Conservation (phyloP, 352 stramenopile genomes). For the Globisporangium cederbergense region DNA sequence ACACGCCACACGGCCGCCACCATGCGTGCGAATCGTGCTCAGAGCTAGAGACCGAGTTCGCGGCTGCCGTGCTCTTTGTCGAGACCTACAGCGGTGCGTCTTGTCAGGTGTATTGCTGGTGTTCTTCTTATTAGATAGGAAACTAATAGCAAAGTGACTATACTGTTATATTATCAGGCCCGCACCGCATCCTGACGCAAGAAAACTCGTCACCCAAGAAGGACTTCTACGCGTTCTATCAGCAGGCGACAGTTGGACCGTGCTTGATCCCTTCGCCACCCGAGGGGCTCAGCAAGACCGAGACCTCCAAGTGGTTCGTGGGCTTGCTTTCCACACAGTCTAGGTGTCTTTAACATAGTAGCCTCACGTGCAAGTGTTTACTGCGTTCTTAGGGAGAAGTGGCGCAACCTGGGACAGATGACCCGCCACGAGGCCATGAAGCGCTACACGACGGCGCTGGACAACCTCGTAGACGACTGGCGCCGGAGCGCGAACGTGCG, state of each 20-base stretch:
- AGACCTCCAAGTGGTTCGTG: conserved; percentile 49
- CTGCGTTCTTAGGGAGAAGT: conserved; percentile 48
- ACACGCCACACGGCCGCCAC: conserved; percentile 18
- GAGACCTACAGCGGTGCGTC: conserved; percentile 63
- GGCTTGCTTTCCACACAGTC: neutral
- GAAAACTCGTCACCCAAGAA: conserved; percentile 72
- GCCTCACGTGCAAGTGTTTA: neutral
- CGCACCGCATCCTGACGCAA: conserved; percentile 73
- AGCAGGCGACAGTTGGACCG: conserved; percentile 64
- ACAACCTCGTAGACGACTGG: conserved; percentile 84
- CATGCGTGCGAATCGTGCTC: conserved; percentile 44
- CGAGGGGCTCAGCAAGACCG: conserved; percentile 40
- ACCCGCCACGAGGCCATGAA: conserved; percentile 78
- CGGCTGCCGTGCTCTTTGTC: conserved; percentile 70
- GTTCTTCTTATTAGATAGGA: neutral
- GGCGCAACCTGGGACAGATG: conserved; percentile 60
- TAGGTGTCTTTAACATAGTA: neutral
- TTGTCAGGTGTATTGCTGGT: neutral
- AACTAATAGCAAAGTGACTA: neutral
- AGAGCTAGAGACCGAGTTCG: conserved; percentile 72
- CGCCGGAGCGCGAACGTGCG: conserved; percentile 50
- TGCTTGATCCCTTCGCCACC: conserved; percentile 38
- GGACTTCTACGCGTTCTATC: conserved; percentile 77
- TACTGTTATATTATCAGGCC: conserved; percentile 20
- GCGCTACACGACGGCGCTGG: conserved; percentile 65